Base-by-base conservation (phyloP, 2,329 filamentous ascomycete genomes). In the Seiridium cupressi region DNA sequence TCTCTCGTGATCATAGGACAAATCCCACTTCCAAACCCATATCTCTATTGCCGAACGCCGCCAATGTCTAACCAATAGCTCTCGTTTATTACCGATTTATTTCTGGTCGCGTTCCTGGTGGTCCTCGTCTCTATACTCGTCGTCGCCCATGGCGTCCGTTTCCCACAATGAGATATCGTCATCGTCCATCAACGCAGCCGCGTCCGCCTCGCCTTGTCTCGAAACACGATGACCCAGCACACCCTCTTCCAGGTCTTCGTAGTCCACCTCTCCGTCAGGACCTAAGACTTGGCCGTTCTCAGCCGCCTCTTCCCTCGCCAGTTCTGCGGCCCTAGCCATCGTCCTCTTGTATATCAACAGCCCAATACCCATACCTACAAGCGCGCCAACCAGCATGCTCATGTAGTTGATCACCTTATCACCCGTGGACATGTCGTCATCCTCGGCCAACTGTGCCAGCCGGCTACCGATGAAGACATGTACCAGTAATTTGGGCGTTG, bases 401-500 rank as follows among this genome's bases (percentile, higher is more conserved):
- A 89, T 74, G 73, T 96, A 97, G 76, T 95, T 96, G 68, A 98
- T 80, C 35, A 87, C 82, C 73, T 93, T 95, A 64, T 91, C 91
- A 63, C 83, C 82, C 3, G 84, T 76, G 62, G 90, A 88, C 94
- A 98, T 97, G 66, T 89, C 85, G 70, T 91, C 92, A 63, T 89
- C 90, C 68, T 96, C 91, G n/a, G 91, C 92, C 40, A 99, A 86
- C 57, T 89, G 81, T 49, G 92, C 92, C 13, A 99, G 80, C 59
- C 93, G 85, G 69, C 86, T 89, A 62, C 95, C 95, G 69, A 99
- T 92, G 77, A 97, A 99, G 67, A 96, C 87, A 72, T 96, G 92
- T 55, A 99, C 88, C 61, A 98, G 81, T 18, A 99, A 81, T 71
- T 98, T 99, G 5, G 95, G 95, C 11, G 83, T 86, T 9, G 93